Evolutionary conservation across 2,329 filamentous ascomycete species (phyloP).

Genomic region (Venturia aucupariae): DNA sequence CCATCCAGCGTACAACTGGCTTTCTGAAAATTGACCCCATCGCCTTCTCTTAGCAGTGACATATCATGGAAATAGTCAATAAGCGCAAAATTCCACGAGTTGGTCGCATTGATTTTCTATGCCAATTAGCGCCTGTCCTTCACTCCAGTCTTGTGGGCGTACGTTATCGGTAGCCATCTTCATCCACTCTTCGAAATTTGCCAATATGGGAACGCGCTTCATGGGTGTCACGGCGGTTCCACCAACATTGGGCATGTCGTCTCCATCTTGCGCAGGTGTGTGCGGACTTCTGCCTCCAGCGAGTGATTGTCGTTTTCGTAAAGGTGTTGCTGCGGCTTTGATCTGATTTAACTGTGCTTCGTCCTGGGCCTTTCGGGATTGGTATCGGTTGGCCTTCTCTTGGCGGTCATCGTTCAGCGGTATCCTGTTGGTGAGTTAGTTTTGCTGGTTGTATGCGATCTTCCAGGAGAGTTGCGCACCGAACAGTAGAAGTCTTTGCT

Average conservation of each 20-base stretch:
- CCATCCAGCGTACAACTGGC: conserved; percentile 95
- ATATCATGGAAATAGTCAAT: conserved; percentile 99
- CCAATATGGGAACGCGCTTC: conserved; percentile 90
- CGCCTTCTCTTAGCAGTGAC: conserved; percentile 91
- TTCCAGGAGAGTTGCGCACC: conserved; percentile 1
- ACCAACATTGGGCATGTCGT: conserved; percentile 51
- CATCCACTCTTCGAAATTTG: conserved; percentile 99
- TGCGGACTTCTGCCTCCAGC: conserved; percentile 41
- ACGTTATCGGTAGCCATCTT: conserved; percentile 98
- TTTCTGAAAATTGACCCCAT: conserved; percentile 97
- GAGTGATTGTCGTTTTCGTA: conserved; percentile 53
- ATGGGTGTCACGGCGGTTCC: conserved; percentile 80
- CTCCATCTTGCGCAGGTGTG: conserved; percentile 43
- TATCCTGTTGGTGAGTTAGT: conserved; percentile 48
- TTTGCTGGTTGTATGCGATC: conserved; percentile 1
- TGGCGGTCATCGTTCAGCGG: conserved; percentile 91
- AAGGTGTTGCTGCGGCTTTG: conserved; percentile 68
- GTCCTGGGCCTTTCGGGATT: conserved; percentile 79
- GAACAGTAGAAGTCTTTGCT: conserved; percentile 10
- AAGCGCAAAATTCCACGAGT: conserved; percentile 99
- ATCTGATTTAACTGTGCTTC: conserved; percentile 89
- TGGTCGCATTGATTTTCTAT: conserved; percentile 78
- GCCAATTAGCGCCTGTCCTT: conserved; percentile 15
- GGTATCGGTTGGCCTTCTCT: conserved; percentile 81
- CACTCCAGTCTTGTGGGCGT: conserved; percentile 7